A percentile compares a stretch with the other conserved stretches of the same genome.
Conservation (phyloP, 78 protist species). For the Dictyostelium firmibasis region DNA sequence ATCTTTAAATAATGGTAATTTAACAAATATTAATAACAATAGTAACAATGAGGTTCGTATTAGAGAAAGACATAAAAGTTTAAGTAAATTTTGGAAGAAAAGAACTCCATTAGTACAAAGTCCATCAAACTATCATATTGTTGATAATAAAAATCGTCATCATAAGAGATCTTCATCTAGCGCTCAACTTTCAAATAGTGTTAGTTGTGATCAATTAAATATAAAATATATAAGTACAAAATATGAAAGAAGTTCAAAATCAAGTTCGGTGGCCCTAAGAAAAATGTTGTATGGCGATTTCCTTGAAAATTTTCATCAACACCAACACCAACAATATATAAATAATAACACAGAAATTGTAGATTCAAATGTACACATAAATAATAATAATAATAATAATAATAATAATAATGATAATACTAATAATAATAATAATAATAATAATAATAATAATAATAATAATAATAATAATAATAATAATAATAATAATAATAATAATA, state of each 20-base stretch:
- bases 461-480: neutral
- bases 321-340: neutral
- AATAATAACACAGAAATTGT: neutral
- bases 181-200: neutral
- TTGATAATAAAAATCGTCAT: neutral
- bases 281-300: neutral
- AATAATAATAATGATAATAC: neutral
- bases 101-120: neutral
- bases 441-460: neutral
- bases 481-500: neutral
- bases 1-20: neutral
- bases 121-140: neutral
- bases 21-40: neutral
- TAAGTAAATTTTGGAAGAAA: neutral
- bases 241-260: neutral
- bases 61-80: neutral
- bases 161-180: neutral
- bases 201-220: slow-evolving; percentile 33
- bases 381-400: neutral
- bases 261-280: neutral
- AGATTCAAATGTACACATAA: neutral
- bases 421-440: neutral
- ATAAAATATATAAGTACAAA: slow-evolving; percentile 21
- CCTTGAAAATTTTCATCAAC: neutral
- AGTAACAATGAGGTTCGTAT: neutral